phyloP scores from a whole-genome alignment of 73 alveolate genomes.

The Paramecium tetraurelia region DNA sequence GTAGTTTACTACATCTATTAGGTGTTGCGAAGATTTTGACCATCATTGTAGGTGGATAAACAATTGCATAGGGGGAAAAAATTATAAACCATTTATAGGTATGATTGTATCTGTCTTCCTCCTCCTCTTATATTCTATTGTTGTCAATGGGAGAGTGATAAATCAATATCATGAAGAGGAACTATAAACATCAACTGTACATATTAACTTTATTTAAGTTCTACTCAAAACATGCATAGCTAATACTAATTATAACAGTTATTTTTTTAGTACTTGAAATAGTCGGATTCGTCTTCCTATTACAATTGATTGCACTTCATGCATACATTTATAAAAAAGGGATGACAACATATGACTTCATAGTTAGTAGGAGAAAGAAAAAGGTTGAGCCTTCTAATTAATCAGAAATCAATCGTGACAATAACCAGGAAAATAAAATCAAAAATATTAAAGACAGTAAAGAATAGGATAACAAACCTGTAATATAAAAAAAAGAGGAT shows the following conservation, averaged over 20 bases:
- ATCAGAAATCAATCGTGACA: background rate
- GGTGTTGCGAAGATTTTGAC: slow-evolving; percentile 58
- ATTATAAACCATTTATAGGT: slow-evolving; percentile 23
- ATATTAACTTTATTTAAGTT: background rate
- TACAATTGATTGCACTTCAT: background rate
- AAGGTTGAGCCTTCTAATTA: background rate
- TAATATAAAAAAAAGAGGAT: background rate
- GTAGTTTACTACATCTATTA: background rate
- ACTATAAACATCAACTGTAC: background rate
- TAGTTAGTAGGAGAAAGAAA: background rate
- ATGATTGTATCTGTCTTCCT: background rate
- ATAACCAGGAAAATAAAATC: background rate
- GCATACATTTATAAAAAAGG: background rate
- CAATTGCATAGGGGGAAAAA: slow-evolving; percentile 53
- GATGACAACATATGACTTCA: background rate
- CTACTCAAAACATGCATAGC: background rate
- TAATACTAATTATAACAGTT: background rate
- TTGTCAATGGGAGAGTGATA: background rate
- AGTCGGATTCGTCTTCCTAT: background rate
- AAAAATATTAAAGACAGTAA: background rate
- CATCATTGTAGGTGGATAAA: slow-evolving; percentile 63
- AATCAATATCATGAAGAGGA: background rate
- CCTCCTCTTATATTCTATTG: background rate
- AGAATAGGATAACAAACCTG: background rate
- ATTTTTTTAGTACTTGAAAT: background rate